Percentiles rank a stretch among this genome's conserved stretches.
phyloP scores from a whole-genome alignment of 2,329 filamentous ascomycete genomes.

The Colletotrichum endophyticum region DNA sequence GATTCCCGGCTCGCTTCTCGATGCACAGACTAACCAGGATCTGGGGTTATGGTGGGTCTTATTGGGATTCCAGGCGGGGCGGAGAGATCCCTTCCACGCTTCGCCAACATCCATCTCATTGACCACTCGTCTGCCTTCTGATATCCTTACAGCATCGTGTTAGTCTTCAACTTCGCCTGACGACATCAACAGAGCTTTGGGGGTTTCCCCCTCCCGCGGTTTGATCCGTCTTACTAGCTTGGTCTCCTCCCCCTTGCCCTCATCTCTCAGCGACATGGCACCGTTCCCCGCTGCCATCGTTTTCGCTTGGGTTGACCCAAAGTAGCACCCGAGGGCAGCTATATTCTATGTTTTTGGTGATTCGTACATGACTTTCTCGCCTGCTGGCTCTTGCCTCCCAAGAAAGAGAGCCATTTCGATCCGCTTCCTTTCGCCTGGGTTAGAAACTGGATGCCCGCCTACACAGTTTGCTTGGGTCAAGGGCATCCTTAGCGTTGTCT shows the following conservation, averaged over 20 bases:
- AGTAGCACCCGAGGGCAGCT: background rate
- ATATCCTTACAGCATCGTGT: background rate
- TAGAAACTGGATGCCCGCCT: background rate
- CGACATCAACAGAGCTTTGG: background rate
- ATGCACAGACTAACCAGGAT: background rate
- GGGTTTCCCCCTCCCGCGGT: background rate
- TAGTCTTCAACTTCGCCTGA: background rate
- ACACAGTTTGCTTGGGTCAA: background rate
- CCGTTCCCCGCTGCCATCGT: background rate
- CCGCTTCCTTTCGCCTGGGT: background rate
- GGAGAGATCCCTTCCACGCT: background rate
- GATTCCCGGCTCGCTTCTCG: constrained; percentile 34
- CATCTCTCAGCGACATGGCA: background rate
- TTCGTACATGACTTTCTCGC: background rate
- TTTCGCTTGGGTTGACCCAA: constrained; percentile 13
- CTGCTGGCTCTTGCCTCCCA: background rate
- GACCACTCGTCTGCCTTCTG: background rate
- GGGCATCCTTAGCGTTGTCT: background rate
- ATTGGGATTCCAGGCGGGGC: background rate
- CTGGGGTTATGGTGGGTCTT: background rate
- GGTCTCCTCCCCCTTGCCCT: background rate
- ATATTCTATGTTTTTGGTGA: background rate
- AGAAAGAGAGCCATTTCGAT: background rate
- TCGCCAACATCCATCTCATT: background rate
- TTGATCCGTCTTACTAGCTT: background rate